phyloP scores from a whole-genome alignment of 371 early-diverging fungal species.

The Mortierella sp. region DNA sequence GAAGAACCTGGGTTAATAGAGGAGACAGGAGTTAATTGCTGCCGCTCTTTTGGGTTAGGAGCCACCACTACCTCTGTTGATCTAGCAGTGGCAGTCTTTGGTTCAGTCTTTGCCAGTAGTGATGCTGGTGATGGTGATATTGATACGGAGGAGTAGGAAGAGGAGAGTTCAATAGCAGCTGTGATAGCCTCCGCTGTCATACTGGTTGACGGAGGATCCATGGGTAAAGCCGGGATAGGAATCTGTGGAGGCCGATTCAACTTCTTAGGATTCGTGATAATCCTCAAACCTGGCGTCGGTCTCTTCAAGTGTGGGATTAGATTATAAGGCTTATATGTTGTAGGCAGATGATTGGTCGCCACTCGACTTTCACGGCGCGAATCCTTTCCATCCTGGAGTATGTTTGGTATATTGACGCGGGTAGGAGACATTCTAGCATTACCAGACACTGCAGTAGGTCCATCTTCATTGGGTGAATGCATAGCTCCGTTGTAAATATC shows the following conservation, averaged over 20 bases:
- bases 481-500: constrained; percentile 23
- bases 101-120: background rate
- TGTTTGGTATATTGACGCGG: constrained; percentile 17
- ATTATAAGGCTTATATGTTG: background rate
- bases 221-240: constrained; percentile 16
- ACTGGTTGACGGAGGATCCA: constrained; percentile 13
- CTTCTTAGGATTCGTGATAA: constrained; percentile 10
- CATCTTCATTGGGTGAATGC: constrained; percentile 33
- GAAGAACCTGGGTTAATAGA: background rate
- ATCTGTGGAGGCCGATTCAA: constrained; percentile 24
- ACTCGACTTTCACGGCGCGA: constrained; percentile 22
- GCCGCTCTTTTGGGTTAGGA: background rate
- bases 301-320: constrained; percentile 2
- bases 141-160: background rate
- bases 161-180: background rate
- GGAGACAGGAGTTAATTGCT: background rate
- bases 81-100: background rate
- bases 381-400: constrained; percentile 13
- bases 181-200: background rate
- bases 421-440: background rate
- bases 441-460: constrained; percentile 1
- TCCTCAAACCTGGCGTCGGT: constrained; percentile 15
- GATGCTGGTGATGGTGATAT: background rate
- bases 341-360: background rate
- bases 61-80: background rate